These are phyloP conservation scores for Starmerella etchellsii DNA, from an alignment of 805 yeast genomes.

Conservation along the genomic window DNA sequence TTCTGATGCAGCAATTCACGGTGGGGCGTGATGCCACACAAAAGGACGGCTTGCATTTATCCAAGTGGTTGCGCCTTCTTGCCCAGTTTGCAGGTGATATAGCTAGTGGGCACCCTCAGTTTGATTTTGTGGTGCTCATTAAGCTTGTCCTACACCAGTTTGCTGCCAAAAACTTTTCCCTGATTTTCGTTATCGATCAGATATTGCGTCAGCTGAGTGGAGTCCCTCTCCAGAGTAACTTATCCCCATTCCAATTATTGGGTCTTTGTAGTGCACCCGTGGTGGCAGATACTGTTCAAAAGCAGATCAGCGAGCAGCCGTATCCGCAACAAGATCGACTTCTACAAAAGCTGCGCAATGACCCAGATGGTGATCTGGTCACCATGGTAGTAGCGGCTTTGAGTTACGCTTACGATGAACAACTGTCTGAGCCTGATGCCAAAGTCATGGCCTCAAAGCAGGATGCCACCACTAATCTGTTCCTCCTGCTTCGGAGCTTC, in stretches of 20 bases:
- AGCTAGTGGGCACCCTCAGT: slow-evolving; percentile 8
- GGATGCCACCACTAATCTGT: slow-evolving; percentile 7
- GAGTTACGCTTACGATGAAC: slow-evolving; percentile 2
- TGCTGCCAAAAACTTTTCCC: slow-evolving; percentile 4
- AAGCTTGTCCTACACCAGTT: slow-evolving; percentile 12
- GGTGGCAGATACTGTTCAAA: slow-evolving; percentile 1
- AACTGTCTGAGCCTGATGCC: slow-evolving; percentile 5
- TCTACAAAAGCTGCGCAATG: background rate
- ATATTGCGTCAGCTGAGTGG: slow-evolving; percentile 13
- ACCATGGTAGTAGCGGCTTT: slow-evolving; percentile 6
- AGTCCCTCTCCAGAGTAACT: slow-evolving; percentile 6
- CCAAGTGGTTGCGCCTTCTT: slow-evolving; percentile 14
- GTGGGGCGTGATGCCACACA: slow-evolving; percentile 13
- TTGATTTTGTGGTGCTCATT: slow-evolving; percentile 12
- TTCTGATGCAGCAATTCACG: slow-evolving; percentile 17
- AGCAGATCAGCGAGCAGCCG: slow-evolving; percentile 12
- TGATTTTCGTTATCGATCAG: slow-evolving; percentile 9
- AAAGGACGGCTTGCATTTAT: slow-evolving; percentile 13
- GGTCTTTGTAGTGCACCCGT: slow-evolving; percentile 3
- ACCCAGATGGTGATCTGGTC: background rate
- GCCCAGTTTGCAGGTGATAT: slow-evolving; percentile 18
- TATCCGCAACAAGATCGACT: slow-evolving; percentile 7
- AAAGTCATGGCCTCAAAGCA: slow-evolving; percentile 10
- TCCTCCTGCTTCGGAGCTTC: slow-evolving; percentile 1
- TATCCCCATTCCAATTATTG: slow-evolving; percentile 11